These are phyloP conservation scores for Blastocladiella britannica DNA, from an alignment of 192 early-diverging fungal species.

Conservation along the genomic window DNA sequence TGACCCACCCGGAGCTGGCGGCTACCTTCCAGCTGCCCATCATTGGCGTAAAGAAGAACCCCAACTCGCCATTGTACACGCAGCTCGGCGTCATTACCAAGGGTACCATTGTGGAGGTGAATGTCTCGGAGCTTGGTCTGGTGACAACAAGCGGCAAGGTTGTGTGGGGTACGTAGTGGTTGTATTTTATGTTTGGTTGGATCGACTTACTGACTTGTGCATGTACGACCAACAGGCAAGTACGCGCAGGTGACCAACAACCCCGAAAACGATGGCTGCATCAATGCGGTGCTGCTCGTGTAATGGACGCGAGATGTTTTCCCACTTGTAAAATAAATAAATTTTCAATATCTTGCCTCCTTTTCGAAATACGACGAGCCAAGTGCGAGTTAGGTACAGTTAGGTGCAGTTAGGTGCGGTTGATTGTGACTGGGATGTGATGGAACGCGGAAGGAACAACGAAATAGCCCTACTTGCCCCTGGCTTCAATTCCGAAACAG, in stretches of 20 bases:
- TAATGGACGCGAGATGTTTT: too few species aligned
- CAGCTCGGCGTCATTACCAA: constrained; percentile 95
- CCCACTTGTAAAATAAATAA: too few species aligned
- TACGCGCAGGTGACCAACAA: constrained; percentile 78
- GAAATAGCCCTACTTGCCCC: too few species aligned
- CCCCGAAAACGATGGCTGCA: constrained; percentile 92
- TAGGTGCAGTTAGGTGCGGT: too few species aligned
- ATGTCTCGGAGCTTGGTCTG: constrained; percentile 84
- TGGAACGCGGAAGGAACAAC: too few species aligned
- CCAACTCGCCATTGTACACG: constrained; percentile 82
- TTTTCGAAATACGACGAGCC: too few species aligned
- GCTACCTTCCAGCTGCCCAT: constrained; percentile 95
- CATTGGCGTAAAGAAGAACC: constrained; percentile 97
- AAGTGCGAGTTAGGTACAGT: too few species aligned
- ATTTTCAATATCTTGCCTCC: too few species aligned
- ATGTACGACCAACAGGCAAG: constrained; percentile 5
- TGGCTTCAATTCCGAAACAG: too few species aligned
- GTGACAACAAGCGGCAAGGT: constrained; percentile 95
- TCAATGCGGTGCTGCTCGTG: constrained; percentile 82
- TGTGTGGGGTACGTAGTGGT: constrained; percentile 86
- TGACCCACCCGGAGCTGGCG: constrained; percentile 94
- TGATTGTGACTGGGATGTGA: too few species aligned
- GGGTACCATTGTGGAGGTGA: constrained; percentile 90
- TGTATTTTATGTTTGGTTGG: background rate
- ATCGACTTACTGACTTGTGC: background rate